Conservation (phyloP, 768 basidiomycete species). For the Exsudoporus frostii region DNA sequence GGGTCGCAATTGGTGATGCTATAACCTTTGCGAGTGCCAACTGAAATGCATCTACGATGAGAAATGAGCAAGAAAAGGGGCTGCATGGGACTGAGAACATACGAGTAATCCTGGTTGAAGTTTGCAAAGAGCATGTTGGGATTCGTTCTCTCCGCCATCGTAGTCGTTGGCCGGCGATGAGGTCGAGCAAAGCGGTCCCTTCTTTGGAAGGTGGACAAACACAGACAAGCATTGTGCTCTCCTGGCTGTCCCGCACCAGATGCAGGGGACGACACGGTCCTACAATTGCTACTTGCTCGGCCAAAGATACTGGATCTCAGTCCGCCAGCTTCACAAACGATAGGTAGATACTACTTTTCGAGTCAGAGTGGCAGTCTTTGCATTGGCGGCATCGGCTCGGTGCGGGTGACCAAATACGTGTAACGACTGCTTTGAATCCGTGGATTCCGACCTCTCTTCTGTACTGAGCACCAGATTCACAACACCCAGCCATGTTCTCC, state of each 20-base stretch:
- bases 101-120: conserved; percentile 99
- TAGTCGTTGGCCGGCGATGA: conserved; percentile 9
- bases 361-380: too few species aligned
- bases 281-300: background rate
- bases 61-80: background rate
- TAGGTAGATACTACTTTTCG: background rate
- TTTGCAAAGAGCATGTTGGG: conserved; percentile 78
- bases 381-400: conserved; percentile 2
- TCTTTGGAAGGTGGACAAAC: conserved; percentile 18
- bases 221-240: conserved; percentile 5
- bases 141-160: conserved; percentile 40
- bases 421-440: background rate
- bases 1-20: conserved; percentile 98
- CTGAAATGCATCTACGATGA: conserved; percentile 72
- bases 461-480: too few species aligned
- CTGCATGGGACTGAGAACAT: conserved; percentile 23
- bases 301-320: background rate
- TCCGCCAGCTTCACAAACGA: background rate
- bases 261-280: too few species aligned
- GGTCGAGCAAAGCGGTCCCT: background rate
- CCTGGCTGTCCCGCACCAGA: too few species aligned
- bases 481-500: conserved; percentile 18
- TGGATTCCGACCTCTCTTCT: conserved; percentile 37
- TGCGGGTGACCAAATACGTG: conserved; percentile 23
- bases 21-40: conserved; percentile 94